Conservation (phyloP, 1,284 basidiomycete species). For the Marasmius oreades region DNA sequence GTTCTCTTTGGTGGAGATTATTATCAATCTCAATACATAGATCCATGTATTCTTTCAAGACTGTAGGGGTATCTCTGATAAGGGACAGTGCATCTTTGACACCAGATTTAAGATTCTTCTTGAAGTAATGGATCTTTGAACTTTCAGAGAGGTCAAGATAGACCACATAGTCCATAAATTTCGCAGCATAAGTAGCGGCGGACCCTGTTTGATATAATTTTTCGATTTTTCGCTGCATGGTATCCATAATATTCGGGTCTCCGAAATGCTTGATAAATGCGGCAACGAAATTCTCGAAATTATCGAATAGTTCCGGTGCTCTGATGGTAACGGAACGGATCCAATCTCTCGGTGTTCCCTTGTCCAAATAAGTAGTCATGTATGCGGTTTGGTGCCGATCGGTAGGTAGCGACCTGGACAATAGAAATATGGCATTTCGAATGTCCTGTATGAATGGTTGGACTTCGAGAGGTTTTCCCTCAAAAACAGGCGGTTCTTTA, state of each 20-base stretch:
- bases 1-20: neutral
- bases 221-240: neutral
- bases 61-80: neutral
- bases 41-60: neutral
- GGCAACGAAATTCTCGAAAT: neutral
- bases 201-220: neutral
- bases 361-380: too few species aligned
- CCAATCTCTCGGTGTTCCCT: too few species aligned
- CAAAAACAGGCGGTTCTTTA: too few species aligned
- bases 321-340: neutral
- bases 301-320: neutral
- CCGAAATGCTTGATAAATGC: neutral
- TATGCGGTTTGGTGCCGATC: too few species aligned
- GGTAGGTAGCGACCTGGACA: too few species aligned
- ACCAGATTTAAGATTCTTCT: neutral
- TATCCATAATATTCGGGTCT: neutral
- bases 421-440: too few species aligned
- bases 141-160: slow-evolving; percentile 1
- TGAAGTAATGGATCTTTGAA: slow-evolving; percentile 1
- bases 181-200: neutral
- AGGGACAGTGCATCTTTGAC: neutral
- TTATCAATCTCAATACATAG: neutral
- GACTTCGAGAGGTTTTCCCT: too few species aligned
- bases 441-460: too few species aligned
- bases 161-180: slow-evolving; percentile 1